Evolutionary conservation across 1,139 yeast species (phyloP), one percentile per base, ranked within the genome.

Genomic region (Hemisphaericaspora xylanilytica): DNA sequence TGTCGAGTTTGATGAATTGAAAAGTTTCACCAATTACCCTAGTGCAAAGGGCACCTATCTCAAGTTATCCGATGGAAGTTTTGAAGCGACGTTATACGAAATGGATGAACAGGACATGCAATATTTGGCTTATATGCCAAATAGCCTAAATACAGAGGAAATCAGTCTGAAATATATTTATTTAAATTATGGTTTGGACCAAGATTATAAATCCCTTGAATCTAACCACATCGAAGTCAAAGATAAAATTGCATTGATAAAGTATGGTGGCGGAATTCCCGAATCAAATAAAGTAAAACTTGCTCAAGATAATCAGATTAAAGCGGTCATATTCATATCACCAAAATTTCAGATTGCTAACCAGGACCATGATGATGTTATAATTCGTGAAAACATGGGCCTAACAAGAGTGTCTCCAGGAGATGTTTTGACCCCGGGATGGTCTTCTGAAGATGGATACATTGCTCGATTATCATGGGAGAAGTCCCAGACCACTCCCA

Each of bases 351-450:
- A 53, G 6, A 43, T 58, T 47, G 40, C 9, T 8, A 8, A 20
- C 8, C 8, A 20, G 8, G 8, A 5, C 21, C 55, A 49, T 15
- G 66, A 59, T 17, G 79, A 74, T 33, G 68, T 78, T 0, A 77
- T 85, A 20, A 83, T 82, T 53, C 74, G 79, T 42, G 74, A 73
- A 18, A 73, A 85, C 42, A 85, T 85, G 3, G 95, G 84, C 0
- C 67, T 81, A 28, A 69, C 84, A 0, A 80, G 86, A 41, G 65
- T 69, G 42, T 75, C 78, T 42, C 80, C 94, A 0, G 97, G 97
- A 2, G 95, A 88, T 56, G 75, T 87, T 3, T 59, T 86, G 16
- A 75, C 85, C 1, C 95, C 95, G 0, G 95, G 94, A 0, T 82
- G 86, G 83, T 67, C 84, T 0, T 65, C 82, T 2, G 63, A 67